Base-by-base conservation (phyloP, 768 basidiomycete genomes). In the Rhodotorula kratochvilovae region DNA sequence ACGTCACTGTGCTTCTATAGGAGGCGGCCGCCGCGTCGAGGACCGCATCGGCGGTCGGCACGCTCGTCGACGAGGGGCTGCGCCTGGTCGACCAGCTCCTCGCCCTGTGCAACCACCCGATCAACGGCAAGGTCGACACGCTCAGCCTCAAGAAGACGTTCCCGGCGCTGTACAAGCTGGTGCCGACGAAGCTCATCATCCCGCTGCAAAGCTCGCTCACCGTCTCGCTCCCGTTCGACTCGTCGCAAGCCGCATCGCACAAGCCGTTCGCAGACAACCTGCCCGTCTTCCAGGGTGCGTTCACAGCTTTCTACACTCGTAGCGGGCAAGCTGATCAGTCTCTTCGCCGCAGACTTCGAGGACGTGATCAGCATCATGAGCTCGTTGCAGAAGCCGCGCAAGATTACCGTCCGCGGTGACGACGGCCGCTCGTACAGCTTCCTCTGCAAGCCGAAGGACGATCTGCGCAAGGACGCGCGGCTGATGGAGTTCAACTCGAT, bases 401-500 rank as follows among this genome's bases (percentile, higher is more conserved):
- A 95, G 81, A 86, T 99, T 70, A 88, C 87, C 1, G 89, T 98
- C 59, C 82, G 81, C 39, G 94, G 91, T 1, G 88, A 86, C 73
- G 87, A 98, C 77, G 92, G 92, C 2, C 86, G 88, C 67, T 82
- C 82, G 19, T 97, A 97, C 82, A 88, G 87, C 81, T 97, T 98
- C 83, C 84, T 99, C 13, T 91, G 91, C 63, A 99, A 99, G 80
- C 95, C 95, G 15, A 92, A 92, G 80, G 96, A 99, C 79, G 96
- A 99, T 81, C 84, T 99, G 43, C 86, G 96, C 50, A 99, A 99
- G 82, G 96, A 99, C 77, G 94, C 93, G 0, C 86, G 96, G 11
- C 81, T 99, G 64, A 98, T 98, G 95, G 96, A 98, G 78, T 91
- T 98, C 81, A 94, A 97, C 77, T 86, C 90, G 6, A 93, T 99